These are phyloP conservation scores for Thuja plicata DNA, from an alignment of 83 land plant genomes.

Conservation along the genomic window DNA sequence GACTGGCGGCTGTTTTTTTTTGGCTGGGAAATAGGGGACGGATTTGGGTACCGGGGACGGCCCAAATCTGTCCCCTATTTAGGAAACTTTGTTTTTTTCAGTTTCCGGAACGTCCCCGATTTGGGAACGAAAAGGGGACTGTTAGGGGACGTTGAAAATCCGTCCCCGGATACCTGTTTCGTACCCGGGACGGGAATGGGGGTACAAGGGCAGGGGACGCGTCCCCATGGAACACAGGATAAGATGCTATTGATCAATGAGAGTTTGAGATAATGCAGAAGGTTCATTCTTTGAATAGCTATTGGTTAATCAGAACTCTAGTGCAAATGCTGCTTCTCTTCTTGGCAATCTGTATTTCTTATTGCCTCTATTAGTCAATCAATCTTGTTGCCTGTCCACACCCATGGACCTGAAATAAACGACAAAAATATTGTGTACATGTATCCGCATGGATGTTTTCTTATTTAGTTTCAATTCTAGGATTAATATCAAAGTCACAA, in stretches of 20 bases:
- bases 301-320: neutral
- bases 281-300: neutral
- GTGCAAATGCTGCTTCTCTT: neutral
- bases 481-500: neutral
- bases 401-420: neutral
- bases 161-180: too few species aligned
- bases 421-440: neutral
- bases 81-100: too few species aligned
- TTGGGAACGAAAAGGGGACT: too few species aligned
- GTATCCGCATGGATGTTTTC: neutral
- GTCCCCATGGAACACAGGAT: too few species aligned
- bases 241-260: neutral
- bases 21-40: too few species aligned
- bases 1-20: too few species aligned
- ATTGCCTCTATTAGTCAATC: neutral
- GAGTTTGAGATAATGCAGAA: neutral
- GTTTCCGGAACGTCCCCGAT: too few species aligned
- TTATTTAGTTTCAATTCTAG: neutral
- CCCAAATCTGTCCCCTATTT: too few species aligned
- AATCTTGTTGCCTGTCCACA: neutral
- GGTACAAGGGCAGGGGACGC: too few species aligned
- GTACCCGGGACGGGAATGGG: too few species aligned
- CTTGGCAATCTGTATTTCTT: neutral
- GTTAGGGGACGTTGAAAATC: too few species aligned
- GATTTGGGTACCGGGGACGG: too few species aligned